Evolutionary conservation across 1,139 yeast species (phyloP), one percentile per base, ranked within the genome.

Genomic region (Taphrina flavorubra): DNA sequence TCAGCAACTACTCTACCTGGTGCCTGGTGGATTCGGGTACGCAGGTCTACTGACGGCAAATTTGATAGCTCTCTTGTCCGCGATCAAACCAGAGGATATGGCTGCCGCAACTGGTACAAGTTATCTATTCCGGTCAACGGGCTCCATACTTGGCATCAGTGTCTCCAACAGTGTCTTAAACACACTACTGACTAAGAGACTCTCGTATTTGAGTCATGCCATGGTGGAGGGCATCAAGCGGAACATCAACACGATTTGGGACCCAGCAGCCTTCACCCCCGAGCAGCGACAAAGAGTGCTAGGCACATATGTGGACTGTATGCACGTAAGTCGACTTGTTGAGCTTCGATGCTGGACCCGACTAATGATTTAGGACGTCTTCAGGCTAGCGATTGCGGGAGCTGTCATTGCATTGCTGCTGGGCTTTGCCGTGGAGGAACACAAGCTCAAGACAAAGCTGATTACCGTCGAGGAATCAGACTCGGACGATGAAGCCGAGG

Each of bases 101-200:
- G 74, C 73, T 4, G 72, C 72, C 36, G 74, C 74, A 1, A 72
- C 73, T 4, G 74, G 73, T 16, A 69, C 72, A 34, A 70, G 71
- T 55, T 72, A 71, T 44, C 60, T 72, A 31, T 62, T 71, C 34
- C 70, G 74, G 4, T 69, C 73, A 16, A 71, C 71, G 10, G 74
- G 74, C 3, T 68, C 71, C 18, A 73, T 72, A 7, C 64, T 72
- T n/a, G 74, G 74, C 39, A 72, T 72, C 36, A 53, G 61, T 14
- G 59, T 37, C 18, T 62, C 65, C 8, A 62, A 55, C 59, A 62
- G 53, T 39, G 36, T 62, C 18, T 51, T 62, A 40, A 62, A 62
- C 16, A 42, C 65, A 2, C 18, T 62, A 18, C 51, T 62, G 16
- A 56, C 51, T 13, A 18, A 31, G n/a, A 51, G 65, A 2, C 25